These are phyloP conservation scores for Schwanniomyces polymorphus DNA, from an alignment of 805 yeast genomes.

Conservation along the genomic window DNA sequence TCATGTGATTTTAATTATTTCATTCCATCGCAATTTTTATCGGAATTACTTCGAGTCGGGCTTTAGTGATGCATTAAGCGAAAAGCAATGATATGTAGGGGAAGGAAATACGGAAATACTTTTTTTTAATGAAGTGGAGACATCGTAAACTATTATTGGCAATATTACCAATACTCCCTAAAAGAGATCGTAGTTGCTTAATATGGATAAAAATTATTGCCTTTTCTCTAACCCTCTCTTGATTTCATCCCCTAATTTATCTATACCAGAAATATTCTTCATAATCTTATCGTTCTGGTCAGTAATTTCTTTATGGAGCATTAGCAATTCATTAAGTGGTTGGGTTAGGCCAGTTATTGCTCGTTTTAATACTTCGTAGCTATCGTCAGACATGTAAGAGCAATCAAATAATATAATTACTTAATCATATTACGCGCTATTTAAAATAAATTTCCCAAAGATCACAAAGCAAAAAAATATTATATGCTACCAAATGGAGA, in stretches of 20 bases:
- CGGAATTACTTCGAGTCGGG: too few relatives aligned
- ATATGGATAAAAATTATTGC: not conserved
- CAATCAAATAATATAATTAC: not conserved
- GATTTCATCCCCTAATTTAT: slow-evolving; percentile 1
- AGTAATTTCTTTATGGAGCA: slow-evolving; percentile 28
- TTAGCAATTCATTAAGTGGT: slow-evolving; percentile 25
- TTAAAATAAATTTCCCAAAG: not conserved
- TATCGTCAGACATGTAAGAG: not conserved
- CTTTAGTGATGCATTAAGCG: too few relatives aligned
- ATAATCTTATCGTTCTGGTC: slow-evolving; percentile 24
- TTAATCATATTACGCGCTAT: not conserved
- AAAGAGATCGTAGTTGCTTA: too few relatives aligned
- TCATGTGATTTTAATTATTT: too few relatives aligned
- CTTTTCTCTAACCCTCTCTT: not conserved
- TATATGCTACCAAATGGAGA: not conserved
- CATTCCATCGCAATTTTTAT: too few relatives aligned
- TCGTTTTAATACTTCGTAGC: not conserved
- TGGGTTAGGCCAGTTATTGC: slow-evolving; percentile 19
- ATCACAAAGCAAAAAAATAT: not conserved
- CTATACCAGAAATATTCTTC: slow-evolving; percentile 23
- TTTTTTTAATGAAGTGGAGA: too few relatives aligned
- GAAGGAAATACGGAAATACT: too few relatives aligned
- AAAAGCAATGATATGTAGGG: too few relatives aligned
- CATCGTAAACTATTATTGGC: too few relatives aligned
- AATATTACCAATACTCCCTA: too few relatives aligned